These are phyloP conservation scores for Volvox carteri DNA, from an alignment of 163 green algal genomes.

Conservation along the genomic window DNA sequence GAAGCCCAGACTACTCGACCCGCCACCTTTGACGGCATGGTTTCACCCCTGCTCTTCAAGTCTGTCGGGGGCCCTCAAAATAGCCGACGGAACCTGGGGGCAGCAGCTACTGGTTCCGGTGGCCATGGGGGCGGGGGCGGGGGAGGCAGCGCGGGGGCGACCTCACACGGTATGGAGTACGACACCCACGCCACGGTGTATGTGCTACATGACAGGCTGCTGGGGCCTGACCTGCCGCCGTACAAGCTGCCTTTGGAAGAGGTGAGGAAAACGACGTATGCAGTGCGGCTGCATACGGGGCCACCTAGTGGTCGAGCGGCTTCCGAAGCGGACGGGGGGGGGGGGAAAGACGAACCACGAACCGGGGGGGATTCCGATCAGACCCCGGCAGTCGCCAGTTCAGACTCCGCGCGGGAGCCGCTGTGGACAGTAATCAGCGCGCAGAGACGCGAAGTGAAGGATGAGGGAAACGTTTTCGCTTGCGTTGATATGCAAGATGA, in stretches of 20 bases:
- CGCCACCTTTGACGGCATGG: slow-evolving; percentile 26
- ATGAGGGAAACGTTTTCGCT: no score
- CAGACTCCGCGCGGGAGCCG: no score
- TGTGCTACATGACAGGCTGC: slow-evolving; percentile 49
- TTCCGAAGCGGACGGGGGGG: no score
- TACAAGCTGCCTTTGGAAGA: slow-evolving; percentile 46
- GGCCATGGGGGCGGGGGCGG: no score
- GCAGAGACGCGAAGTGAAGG: no score
- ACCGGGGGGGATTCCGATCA: no score
- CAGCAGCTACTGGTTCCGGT: neutral
- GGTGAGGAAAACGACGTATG: neutral
- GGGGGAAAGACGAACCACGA: no score
- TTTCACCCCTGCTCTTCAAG: neutral
- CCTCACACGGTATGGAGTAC: neutral
- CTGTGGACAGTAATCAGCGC: no score
- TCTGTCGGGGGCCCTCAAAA: neutral
- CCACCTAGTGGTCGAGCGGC: no score
- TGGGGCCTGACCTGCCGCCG: slow-evolving; percentile 38
- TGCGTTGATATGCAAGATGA: no score
- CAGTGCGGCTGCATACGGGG: no score
- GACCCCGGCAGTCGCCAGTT: no score
- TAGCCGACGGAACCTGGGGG: neutral
- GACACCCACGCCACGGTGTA: slow-evolving; percentile 43
- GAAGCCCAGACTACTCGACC: neutral
- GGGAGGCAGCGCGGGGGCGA: neutral